Conservation (phyloP, 306 rosid genomes). For the Luffa aegyptiaca region DNA sequence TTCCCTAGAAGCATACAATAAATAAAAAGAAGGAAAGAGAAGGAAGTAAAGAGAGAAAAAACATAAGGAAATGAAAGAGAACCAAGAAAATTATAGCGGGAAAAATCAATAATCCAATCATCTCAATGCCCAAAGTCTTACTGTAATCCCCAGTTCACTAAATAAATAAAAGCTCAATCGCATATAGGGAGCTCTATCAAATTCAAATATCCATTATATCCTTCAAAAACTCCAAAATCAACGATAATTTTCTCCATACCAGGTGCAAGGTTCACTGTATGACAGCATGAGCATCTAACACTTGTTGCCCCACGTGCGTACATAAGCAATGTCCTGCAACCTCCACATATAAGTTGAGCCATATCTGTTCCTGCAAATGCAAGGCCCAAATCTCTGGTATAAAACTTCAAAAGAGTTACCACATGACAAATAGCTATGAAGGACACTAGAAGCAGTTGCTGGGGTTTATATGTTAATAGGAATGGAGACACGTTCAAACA, state of each 20-base stretch:
- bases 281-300: slow-evolving; percentile 95
- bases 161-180: background rate
- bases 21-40: background rate
- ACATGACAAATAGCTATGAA: background rate
- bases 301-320: slow-evolving; percentile 85
- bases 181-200: background rate
- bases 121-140: background rate
- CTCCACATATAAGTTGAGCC: slow-evolving; percentile 93
- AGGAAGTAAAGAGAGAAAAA: background rate
- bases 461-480: background rate
- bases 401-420: background rate
- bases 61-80: background rate
- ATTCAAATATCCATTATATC: background rate
- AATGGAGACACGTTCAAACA: background rate
- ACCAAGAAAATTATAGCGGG: background rate
- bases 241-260: slow-evolving; percentile 35
- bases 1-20: background rate
- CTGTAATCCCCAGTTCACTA: background rate
- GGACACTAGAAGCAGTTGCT: background rate
- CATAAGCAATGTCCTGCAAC: slow-evolving; percentile 93
- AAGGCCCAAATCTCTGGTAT: background rate
- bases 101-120: background rate
- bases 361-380: slow-evolving; percentile 66
- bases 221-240: background rate
- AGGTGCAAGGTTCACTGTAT: slow-evolving; percentile 75